Conservation (phyloP, 495 filamentous ascomycete genomes). For the Aspergillus campestris region DNA sequence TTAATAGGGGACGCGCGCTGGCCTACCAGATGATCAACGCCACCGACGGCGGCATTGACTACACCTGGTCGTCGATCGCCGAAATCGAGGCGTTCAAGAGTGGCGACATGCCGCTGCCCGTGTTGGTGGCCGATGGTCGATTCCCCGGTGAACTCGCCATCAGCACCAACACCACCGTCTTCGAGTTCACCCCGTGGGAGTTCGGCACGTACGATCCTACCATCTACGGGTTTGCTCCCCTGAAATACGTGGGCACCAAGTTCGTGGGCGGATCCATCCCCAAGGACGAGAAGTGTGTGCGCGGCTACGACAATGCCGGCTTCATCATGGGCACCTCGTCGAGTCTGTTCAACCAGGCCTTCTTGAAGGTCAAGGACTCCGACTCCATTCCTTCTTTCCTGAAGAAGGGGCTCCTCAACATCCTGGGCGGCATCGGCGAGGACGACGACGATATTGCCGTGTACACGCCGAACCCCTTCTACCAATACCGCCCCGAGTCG, state of each 20-base stretch:
- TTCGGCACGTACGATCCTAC: constrained; percentile 80
- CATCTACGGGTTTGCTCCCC: constrained; percentile 67
- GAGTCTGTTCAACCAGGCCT: constrained; percentile 74
- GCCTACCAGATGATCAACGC: constrained; percentile 79
- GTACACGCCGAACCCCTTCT: constrained; percentile 82
- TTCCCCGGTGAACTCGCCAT: constrained; percentile 56
- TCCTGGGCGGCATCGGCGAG: constrained; percentile 47
- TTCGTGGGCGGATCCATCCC: constrained; percentile 60
- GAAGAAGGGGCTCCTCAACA: constrained; percentile 39
- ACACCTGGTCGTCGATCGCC: constrained; percentile 86
- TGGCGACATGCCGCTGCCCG: constrained; percentile 73
- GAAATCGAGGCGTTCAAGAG: constrained; percentile 53
- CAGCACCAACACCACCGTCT: constrained; percentile 70
- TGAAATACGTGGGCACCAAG: constrained; percentile 69
- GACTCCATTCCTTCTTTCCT: constrained; percentile 46
- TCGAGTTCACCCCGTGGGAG: constrained; percentile 84
- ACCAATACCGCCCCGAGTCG: constrained; percentile 51
- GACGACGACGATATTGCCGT: constrained; percentile 70
- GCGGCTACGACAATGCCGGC: constrained; percentile 77
- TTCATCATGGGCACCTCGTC: constrained; percentile 89
- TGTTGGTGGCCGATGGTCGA: constrained; percentile 71
- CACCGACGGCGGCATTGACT: constrained; percentile 63
- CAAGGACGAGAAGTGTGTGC: constrained; percentile 54
- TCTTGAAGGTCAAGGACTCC: constrained; percentile 47
- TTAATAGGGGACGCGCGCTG: constrained; percentile 53